Evolutionary conservation across 1,139 yeast genomes (phyloP).

Genomic region (Saccharomyces hybrid): DNA sequence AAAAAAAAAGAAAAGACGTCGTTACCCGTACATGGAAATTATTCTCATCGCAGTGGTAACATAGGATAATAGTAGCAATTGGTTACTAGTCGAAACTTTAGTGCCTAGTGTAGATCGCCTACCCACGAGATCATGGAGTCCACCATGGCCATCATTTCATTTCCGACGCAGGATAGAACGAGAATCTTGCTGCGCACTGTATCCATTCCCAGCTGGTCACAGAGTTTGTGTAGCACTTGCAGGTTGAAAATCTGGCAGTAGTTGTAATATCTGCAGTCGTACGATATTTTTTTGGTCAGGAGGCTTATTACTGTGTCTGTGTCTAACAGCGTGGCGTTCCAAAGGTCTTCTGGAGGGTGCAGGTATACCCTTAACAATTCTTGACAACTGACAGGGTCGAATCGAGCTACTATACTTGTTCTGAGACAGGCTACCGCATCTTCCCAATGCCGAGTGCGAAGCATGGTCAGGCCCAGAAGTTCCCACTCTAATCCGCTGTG

Average conservation of each 20-base stretch:
- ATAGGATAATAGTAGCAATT: not conserved
- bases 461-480: constrained; percentile 73
- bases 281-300: constrained; percentile 32
- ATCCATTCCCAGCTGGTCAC: constrained; percentile 29
- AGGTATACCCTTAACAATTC: constrained; percentile 33
- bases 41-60: not conserved
- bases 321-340: constrained; percentile 21
- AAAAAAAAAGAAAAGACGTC: not conserved
- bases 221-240: constrained; percentile 30
- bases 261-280: constrained; percentile 36
- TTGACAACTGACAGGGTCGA: constrained; percentile 48
- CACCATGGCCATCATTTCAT: constrained; percentile 17
- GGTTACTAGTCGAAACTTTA: not conserved
- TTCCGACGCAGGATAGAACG: constrained; percentile 22
- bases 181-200: constrained; percentile 31
- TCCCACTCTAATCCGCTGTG: constrained; percentile 94
- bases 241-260: constrained; percentile 31
- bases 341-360: constrained; percentile 11
- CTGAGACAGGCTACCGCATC: constrained; percentile 78
- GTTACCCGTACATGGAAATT: not conserved
- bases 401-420: constrained; percentile 67
- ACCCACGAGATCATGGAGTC: constrained; percentile 25
- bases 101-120: constrained; percentile 3
- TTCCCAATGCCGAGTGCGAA: constrained; percentile 67
- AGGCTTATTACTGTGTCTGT: constrained; percentile 32